Evolutionary conservation across 202 grass and related monocot genomes (phyloP), one percentile per base, ranked within the genome.

Genomic region (Eragrostis tef): DNA sequence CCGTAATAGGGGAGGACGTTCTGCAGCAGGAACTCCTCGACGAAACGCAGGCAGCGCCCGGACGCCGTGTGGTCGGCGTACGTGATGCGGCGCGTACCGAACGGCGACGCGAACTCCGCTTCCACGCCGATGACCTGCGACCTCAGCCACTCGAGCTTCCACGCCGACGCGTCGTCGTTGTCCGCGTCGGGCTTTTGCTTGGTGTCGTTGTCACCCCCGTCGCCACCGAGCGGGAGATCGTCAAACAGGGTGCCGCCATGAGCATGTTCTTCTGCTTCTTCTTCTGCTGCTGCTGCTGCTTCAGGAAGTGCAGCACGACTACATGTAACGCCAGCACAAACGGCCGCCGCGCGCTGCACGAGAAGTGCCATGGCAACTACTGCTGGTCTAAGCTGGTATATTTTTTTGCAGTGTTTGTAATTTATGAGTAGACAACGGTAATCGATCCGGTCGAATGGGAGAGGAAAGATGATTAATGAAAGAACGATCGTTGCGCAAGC

Each of bases 31-130:
- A 90, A 93, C 25, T 96, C 85, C 65, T 96, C 93, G n/a, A 87
- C 64, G 67, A 84, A 89, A 0, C 81, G 82, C 29, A 94, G 78
- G 78, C 84, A 79, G 69, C 74, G 83, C 14, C 87, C 89, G 13
- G 92, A 89, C 9, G 92, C 92, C 0, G 89, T 90, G 80, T 87
- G 88, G 72, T 96, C 93, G 31, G 88, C 88, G 76, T 96, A 96
- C 36, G 83, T 90, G 83, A 96, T 59, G 57, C 88, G 90, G 9
- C 79, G 49, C 20, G 71, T 21, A 0, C 90, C 88, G 56, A 91
- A 96, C 2, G 90, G 90, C 29, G 88, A 90, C 24, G 78, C 44
- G 73, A 89, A 91, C 65, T 90, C 88, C 5, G 81, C 51, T 21
- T 68, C 82, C 9, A 51, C 60, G n/a, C 90, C 93, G 53, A 96